Evolutionary conservation across 106 monocot genomes (phyloP).

Genomic region (Alisma plantagoaquatica): DNA sequence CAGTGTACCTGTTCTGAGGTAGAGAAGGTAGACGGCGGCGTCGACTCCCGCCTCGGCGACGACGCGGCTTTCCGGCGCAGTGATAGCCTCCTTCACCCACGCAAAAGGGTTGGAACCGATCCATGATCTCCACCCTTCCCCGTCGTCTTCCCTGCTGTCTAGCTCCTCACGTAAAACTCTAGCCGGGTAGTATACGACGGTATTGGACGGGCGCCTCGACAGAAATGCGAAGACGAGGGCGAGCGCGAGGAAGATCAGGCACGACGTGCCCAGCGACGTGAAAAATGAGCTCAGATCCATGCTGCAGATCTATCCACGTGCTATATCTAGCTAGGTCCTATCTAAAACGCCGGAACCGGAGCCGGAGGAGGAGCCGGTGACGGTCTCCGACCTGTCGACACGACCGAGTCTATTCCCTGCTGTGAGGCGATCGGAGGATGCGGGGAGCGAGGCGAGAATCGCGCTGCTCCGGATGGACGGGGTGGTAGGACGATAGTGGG

Average conservation of each 20-base stretch:
- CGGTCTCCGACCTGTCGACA: too few species aligned
- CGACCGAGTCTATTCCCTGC: too few species aligned
- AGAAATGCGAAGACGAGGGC: constrained; percentile 43
- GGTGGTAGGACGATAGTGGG: too few species aligned
- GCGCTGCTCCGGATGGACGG: too few species aligned
- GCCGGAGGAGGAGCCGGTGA: too few species aligned
- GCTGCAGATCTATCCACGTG: too few species aligned
- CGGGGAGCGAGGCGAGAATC: too few species aligned
- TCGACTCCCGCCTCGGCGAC: constrained; percentile 52
- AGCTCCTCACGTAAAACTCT: constrained; percentile 8
- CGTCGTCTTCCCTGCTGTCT: constrained; percentile 17
- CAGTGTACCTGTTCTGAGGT: constrained; percentile 44
- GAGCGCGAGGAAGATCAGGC: constrained; percentile 44
- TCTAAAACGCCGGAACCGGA: too few species aligned
- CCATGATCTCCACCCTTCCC: too few species aligned
- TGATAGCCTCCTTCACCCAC: constrained; percentile 46
- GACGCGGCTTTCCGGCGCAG: constrained; percentile 41
- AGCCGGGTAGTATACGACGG: constrained; percentile 58
- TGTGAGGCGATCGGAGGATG: too few species aligned
- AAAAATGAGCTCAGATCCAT: constrained; percentile 68
- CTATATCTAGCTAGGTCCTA: too few species aligned
- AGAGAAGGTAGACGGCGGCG: constrained; percentile 60
- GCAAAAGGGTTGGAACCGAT: constrained; percentile 55
- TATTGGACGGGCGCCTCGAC: constrained; percentile 40
- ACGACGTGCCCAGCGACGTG: constrained; percentile 61